phyloP scores from a whole-genome alignment of 306 rosid genomes.

The Clitoria ternatea region DNA sequence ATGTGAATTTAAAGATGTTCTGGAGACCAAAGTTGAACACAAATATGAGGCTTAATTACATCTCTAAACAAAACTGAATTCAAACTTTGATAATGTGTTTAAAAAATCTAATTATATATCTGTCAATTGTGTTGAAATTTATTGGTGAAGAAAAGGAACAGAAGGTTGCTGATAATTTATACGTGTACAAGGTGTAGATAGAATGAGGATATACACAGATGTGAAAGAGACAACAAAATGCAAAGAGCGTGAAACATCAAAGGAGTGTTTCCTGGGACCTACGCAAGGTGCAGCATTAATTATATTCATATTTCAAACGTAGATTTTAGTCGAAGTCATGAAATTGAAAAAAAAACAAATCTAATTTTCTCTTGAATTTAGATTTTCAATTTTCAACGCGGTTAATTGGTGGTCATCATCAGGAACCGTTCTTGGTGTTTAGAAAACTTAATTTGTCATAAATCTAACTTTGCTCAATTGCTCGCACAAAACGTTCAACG shows the following conservation, averaged over 20 bases:
- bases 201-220: neutral
- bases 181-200: neutral
- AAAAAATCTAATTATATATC: no score
- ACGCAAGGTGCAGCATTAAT: neutral
- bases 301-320: slow-evolving; percentile 6
- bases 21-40: no score
- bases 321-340: neutral
- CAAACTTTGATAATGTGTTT: no score
- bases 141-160: no score
- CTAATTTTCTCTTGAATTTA: neutral
- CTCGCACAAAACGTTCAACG: slow-evolving; percentile 11
- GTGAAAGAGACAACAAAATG: neutral
- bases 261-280: neutral
- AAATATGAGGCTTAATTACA: no score
- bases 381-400: slow-evolving; percentile 40
- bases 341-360: neutral
- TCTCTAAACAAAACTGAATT: no score
- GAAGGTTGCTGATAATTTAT: no score
- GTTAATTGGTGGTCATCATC: neutral
- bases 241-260: neutral
- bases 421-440: neutral
- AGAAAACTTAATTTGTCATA: no score
- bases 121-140: no score
- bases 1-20: no score
- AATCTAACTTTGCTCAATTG: neutral